Evolutionary conservation across 2,329 filamentous ascomycete species (phyloP).

Genomic region (Grosmannia penicillata): DNA sequence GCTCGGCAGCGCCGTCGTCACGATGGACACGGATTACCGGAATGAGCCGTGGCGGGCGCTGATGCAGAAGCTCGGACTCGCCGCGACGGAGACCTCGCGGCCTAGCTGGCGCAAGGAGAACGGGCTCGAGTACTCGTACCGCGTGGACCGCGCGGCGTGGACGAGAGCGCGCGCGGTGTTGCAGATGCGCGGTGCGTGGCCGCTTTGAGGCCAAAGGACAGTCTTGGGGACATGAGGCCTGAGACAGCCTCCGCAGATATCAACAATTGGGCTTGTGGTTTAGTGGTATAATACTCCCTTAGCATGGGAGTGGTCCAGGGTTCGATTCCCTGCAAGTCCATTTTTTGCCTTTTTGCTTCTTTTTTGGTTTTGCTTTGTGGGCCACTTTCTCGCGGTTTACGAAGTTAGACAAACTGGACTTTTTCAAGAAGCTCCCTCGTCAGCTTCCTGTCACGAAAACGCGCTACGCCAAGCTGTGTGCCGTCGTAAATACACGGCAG

Average conservation of each 20-base stretch:
- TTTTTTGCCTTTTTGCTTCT: too few relatives aligned
- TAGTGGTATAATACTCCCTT: constrained; percentile 6
- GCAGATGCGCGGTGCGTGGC: not conserved
- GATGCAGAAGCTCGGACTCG: not conserved
- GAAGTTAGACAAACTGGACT: too few relatives aligned
- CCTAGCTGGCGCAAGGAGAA: not conserved
- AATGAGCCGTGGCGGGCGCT: constrained; percentile 1
- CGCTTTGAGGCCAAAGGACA: too few relatives aligned
- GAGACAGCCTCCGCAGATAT: too few relatives aligned
- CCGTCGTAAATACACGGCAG: too few relatives aligned
- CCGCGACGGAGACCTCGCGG: not conserved
- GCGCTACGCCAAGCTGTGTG: too few relatives aligned
- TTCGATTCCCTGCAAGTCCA: constrained; percentile 5
- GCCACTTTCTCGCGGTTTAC: too few relatives aligned
- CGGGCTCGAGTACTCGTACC: not conserved
- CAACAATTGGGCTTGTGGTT: constrained; percentile 5
- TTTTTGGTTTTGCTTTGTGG: too few relatives aligned
- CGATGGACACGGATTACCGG: not conserved
- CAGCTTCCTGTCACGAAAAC: too few relatives aligned
- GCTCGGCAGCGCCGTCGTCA: not conserved
- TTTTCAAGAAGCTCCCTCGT: too few relatives aligned
- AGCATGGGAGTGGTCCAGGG: constrained; percentile 4
- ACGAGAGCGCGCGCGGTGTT: not conserved
- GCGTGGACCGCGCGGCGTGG: not conserved
- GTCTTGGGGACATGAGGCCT: too few relatives aligned